Base-by-base conservation (phyloP, 148 eudicot genomes). In the Chenopodium berlandieri region DNA sequence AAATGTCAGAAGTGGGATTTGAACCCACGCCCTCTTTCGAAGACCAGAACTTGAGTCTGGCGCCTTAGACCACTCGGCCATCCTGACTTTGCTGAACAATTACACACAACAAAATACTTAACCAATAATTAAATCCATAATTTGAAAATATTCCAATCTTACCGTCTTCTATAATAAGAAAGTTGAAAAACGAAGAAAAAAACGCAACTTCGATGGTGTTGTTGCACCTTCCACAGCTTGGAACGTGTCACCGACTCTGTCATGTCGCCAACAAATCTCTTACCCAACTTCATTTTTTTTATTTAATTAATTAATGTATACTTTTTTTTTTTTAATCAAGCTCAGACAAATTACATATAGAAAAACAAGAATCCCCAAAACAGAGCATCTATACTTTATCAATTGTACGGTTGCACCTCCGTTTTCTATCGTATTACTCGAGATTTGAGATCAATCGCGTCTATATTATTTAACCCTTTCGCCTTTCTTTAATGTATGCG, bases 171-270 rank as follows among this genome's bases (percentile, higher is more conserved):
- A 30, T 19, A 54, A 54, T 11, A 54, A 54, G 60, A 54, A 14
- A 54, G 60, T 54, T 16, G 20, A 54, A 13, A 12, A 56, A 56
- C 62, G 4, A 17, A 56, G 20, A 56, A 56, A 56, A 56, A 2
- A 56, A 56, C 20, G 62, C 62, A 56, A 56, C 22, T 3, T 56
- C 22, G 22, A 56, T 50, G 54, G 54, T 50, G 54, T 13, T 9
- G 54, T 50, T 13, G 14, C 54, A 50, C 54, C 62, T 14, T 17
- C 62, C 4, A 56, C 62, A 14, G 62, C 20, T 6, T 56, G 22
- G 62, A 56, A 75, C 83, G 75, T 75, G 83, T 54, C 58, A 81
- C 78, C 83, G 9, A 81, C 79, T 52, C 31, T 13, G 27, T 81
- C 17, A 0, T 75, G 79, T 75, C 73, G 73, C 66, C 83, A 81